Evolutionary conservation across 495 filamentous ascomycete genomes (phyloP), one percentile per base, ranked within the genome.

Genomic region (Penicillium macrosclerotiorum): DNA sequence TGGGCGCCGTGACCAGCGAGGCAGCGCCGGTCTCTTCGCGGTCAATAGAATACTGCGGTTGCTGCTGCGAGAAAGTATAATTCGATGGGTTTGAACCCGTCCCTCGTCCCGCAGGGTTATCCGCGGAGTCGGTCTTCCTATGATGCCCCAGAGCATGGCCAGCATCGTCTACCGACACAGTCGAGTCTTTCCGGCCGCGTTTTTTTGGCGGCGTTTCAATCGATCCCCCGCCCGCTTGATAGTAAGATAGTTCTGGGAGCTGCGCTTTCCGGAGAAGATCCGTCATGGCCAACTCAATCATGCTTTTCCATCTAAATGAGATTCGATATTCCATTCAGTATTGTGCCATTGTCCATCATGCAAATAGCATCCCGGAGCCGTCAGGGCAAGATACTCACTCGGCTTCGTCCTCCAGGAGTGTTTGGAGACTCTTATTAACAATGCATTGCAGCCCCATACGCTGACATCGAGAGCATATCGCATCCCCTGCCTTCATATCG

Each of bases 361-460:
- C n/a, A n/a, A n/a, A n/a, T n/a, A n/a, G n/a, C n/a, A n/a, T n/a
- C n/a, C n/a, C n/a, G n/a, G n/a, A n/a, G n/a, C n/a, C n/a, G n/a
- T n/a, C n/a, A n/a, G n/a, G n/a, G n/a, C n/a, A n/a, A n/a, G n/a
- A n/a, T n/a, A 63, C 52, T 61, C 48, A 77, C 66, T 73, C 68
- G 14, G 69, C 67, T 59, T 77, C 74, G 52, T 78, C 71, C 37
- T 74, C 68, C 27, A 80, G 60, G 42, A 80, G 57, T 13, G 74
- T 78, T 49, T 80, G 76, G 5, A 80, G 65, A 41, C 73, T 78
- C 46, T 79, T 78, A 52, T 80, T 78, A 26, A 80, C 71, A 32
- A 76, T 56, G 49, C 76, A 80, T 34, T 75, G 69, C 34, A 80
- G 47, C 4, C 67, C 68, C 64, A 75, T 74, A 42, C 76, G 74